These are phyloP conservation scores for Exserohilum rostratum DNA, from an alignment of 2,329 filamentous ascomycete species.

Conservation along the genomic window DNA sequence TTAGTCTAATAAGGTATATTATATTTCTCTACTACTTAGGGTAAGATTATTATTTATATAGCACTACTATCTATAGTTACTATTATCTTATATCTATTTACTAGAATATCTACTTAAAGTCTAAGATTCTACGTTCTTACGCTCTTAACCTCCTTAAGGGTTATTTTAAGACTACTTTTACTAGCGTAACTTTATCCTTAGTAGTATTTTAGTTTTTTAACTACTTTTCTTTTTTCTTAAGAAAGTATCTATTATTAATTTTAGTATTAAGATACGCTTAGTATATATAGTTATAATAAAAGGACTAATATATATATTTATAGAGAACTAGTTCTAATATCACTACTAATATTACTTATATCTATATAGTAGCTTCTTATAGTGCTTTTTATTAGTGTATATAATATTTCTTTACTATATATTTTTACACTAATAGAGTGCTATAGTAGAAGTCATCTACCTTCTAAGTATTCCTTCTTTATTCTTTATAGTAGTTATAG, in stretches of 20 bases:
- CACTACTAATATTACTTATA: not conserved
- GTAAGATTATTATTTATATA: not conserved
- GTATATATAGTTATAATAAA: not conserved
- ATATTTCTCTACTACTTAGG: not conserved
- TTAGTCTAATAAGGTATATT: not conserved
- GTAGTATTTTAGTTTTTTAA: conserved; percentile 3
- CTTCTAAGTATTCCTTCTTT: not conserved
- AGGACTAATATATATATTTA: not conserved
- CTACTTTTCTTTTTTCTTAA: not conserved
- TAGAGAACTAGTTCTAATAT: not conserved
- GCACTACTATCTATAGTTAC: not conserved
- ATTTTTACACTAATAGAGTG: not conserved
- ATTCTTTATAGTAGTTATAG: not conserved
- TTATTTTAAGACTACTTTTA: not conserved
- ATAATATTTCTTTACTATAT: not conserved
- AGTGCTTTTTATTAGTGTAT: not conserved
- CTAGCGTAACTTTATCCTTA: not conserved
- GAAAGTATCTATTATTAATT: not conserved
- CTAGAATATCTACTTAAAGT: not conserved
- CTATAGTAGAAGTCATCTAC: not conserved
- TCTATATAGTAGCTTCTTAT: no score
- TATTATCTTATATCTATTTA: not conserved
- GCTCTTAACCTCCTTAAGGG: not conserved
- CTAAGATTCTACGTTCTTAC: not conserved
- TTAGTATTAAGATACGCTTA: not conserved